phyloP scores from a whole-genome alignment of 78 protist species.

The Thecamonas trahens region DNA sequence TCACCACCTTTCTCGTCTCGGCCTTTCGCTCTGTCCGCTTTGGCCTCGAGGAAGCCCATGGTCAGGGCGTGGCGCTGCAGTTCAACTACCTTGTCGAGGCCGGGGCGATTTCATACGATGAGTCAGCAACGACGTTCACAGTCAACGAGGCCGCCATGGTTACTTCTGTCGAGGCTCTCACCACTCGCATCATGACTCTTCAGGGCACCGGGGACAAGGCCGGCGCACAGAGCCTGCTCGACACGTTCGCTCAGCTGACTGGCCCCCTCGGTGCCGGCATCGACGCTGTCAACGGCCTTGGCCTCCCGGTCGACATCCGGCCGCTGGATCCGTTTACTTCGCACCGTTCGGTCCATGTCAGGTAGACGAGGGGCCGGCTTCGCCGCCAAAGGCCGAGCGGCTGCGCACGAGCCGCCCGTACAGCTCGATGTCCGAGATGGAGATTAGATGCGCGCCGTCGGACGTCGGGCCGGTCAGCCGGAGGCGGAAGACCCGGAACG shows the following conservation, averaged over 20 bases:
- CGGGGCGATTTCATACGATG: conserved; percentile 12
- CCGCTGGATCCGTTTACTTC: conserved; percentile 6
- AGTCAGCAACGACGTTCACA: background rate
- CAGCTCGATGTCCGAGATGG: too few relatives aligned
- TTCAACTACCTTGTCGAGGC: conserved; percentile 16
- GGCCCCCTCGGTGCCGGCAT: background rate
- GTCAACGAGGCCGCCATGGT: background rate
- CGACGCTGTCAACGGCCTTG: background rate
- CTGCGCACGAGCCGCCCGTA: too few relatives aligned
- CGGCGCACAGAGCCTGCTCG: background rate
- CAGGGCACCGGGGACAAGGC: conserved; percentile 16
- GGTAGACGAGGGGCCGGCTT: too few relatives aligned
- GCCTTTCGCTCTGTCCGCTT: conserved; percentile 42
- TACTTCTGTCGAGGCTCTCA: background rate
- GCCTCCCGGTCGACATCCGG: conserved; percentile 14
- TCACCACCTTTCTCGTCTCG: conserved; percentile 25
- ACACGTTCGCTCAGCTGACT: background rate
- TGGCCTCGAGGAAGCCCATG: conserved; percentile 39
- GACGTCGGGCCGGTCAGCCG: too few relatives aligned
- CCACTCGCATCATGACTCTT: background rate
- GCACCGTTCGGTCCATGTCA: too few relatives aligned
- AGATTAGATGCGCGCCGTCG: too few relatives aligned
- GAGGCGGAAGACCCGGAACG: too few relatives aligned
- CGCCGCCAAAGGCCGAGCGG: too few relatives aligned
- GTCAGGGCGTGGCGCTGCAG: conserved; percentile 36